Percentiles rank a stretch among this genome's conserved stretches.
Evolutionary conservation across 1,139 yeast species (phyloP).

Genomic region (Debaryomyces subglobosus): DNA sequence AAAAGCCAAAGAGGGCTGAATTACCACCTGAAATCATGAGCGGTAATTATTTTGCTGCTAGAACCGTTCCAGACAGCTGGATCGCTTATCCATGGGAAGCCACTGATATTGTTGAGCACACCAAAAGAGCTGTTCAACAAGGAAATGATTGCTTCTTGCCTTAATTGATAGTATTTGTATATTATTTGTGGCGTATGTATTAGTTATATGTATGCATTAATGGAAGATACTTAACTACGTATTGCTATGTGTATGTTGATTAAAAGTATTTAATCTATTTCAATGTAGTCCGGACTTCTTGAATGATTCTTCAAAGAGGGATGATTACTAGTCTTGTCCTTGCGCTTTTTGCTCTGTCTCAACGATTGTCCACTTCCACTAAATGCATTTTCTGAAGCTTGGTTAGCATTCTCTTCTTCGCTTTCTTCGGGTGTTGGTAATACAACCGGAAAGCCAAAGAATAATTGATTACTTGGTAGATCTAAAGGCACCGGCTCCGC

Average conservation of each 20-base stretch:
- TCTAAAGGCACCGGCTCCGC: conserved; percentile 73
- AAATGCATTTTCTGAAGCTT: conserved; percentile 37
- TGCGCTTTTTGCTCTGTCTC: conserved; percentile 74
- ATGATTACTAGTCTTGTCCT: conserved; percentile 50
- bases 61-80: conserved; percentile 92
- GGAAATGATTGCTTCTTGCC: conserved; percentile 56
- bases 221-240: neutral
- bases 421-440: conserved; percentile 61
- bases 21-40: conserved; percentile 66
- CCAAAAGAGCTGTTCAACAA: conserved; percentile 77
- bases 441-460: conserved; percentile 89
- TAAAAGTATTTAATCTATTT: conserved; percentile 59
- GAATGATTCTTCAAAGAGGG: conserved; percentile 52
- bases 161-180: conserved; percentile 14
- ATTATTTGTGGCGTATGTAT: conserved; percentile 6
- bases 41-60: conserved; percentile 86
- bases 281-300: conserved; percentile 76
- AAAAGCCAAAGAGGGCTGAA: conserved; percentile 83
- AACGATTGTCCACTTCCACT: conserved; percentile 70
- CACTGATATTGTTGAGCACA: conserved; percentile 85
- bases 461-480: conserved; percentile 82
- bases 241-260: neutral
- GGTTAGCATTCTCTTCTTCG: conserved; percentile 29
- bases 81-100: conserved; percentile 99
- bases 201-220: neutral